A percentile compares a stretch with the other conserved stretches of the same genome.
Conservation (phyloP, 1,284 basidiomycete genomes). For the Mycosarcoma maydis region DNA sequence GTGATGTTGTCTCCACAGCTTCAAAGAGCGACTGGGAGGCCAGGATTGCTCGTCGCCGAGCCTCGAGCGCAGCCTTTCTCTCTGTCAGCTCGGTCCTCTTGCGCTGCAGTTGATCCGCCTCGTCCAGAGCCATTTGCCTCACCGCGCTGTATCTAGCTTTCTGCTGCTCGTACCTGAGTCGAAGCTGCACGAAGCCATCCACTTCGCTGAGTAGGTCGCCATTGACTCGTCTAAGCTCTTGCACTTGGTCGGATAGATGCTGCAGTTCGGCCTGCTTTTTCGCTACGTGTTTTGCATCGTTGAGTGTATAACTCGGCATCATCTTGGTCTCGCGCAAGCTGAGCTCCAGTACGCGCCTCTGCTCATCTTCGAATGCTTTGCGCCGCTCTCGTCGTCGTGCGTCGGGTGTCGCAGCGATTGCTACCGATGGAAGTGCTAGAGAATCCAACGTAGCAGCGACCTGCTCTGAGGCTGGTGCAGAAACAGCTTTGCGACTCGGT, state of each 20-base stretch:
- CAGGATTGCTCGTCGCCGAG: constrained; percentile 14
- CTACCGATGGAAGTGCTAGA: neutral
- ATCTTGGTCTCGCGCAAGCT: constrained; percentile 50
- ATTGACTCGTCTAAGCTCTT: constrained; percentile 1
- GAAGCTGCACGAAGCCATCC: constrained; percentile 21
- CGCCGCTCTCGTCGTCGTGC: constrained; percentile 23
- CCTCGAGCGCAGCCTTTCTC: constrained; percentile 14
- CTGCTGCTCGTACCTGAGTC: constrained; percentile 27
- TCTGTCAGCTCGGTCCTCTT: constrained; percentile 11
- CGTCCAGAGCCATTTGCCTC: constrained; percentile 17
- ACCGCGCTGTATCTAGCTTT: constrained; percentile 9
- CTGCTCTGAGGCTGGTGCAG: neutral
- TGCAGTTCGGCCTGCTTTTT: constrained; percentile 23
- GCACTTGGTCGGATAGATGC: constrained; percentile 6
- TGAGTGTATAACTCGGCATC: constrained; percentile 47
- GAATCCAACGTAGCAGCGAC: neutral
- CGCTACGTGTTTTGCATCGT: constrained; percentile 17
- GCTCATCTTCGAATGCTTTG: constrained; percentile 37
- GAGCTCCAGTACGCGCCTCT: constrained; percentile 31
- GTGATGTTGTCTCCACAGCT: constrained; percentile 6
- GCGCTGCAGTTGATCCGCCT: constrained; percentile 10
- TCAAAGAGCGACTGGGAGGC: constrained; percentile 15
- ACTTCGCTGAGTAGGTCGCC: constrained; percentile 14
- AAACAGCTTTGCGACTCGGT: constrained; percentile 5
- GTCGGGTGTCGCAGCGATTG: constrained; percentile 5